Conservation (phyloP, 2,329 filamentous ascomycete genomes). For the Scopulariopsis brevicaulis region DNA sequence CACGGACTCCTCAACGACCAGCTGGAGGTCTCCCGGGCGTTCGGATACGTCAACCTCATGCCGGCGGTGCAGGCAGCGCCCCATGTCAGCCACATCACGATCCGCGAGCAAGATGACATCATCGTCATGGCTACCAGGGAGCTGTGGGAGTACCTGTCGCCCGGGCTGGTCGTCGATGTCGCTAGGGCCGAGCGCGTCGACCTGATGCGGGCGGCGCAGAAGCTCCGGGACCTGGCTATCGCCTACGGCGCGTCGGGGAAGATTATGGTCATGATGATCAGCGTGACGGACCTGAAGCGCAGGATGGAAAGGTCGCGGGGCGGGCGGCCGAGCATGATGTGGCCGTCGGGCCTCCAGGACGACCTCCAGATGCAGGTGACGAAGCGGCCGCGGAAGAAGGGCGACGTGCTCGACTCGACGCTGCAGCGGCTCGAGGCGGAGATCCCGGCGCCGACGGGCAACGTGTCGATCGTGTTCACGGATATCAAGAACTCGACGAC, state of each 20-base stretch:
- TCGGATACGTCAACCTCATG: slow-evolving; percentile 88
- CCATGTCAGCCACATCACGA: slow-evolving; percentile 63
- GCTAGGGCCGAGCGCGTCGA: slow-evolving; percentile 78
- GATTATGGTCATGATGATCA: slow-evolving; percentile 98
- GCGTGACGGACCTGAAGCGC: slow-evolving; percentile 81
- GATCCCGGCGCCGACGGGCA: slow-evolving; percentile 81
- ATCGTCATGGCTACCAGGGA: slow-evolving; percentile 85
- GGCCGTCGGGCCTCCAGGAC: slow-evolving; percentile 64
- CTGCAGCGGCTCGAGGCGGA: slow-evolving; percentile 80
- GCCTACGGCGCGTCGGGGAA: slow-evolving; percentile 90
- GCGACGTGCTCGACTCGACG: slow-evolving; percentile 68
- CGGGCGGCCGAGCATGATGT: slow-evolving; percentile 59
- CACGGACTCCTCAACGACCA: slow-evolving; percentile 89
- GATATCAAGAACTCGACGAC: slow-evolving; percentile 98
- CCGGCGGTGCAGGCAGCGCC: slow-evolving; percentile 89
- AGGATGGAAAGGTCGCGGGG: slow-evolving; percentile 67
- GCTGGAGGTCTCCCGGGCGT: slow-evolving; percentile 84
- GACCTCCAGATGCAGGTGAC: slow-evolving; percentile 53
- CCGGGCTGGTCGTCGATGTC: slow-evolving; percentile 84
- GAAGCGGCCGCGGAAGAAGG: slow-evolving; percentile 56
- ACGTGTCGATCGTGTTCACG: slow-evolving; percentile 90
- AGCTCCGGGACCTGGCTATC: slow-evolving; percentile 87
- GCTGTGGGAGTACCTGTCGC: slow-evolving; percentile 88
- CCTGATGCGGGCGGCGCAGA: slow-evolving; percentile 90
- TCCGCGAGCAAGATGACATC: slow-evolving; percentile 86